Percentiles rank a stretch among this genome's conserved stretches.
Evolutionary conservation across 257 asterid genomes (phyloP).

Genomic region (Scutellaria baicalensis): DNA sequence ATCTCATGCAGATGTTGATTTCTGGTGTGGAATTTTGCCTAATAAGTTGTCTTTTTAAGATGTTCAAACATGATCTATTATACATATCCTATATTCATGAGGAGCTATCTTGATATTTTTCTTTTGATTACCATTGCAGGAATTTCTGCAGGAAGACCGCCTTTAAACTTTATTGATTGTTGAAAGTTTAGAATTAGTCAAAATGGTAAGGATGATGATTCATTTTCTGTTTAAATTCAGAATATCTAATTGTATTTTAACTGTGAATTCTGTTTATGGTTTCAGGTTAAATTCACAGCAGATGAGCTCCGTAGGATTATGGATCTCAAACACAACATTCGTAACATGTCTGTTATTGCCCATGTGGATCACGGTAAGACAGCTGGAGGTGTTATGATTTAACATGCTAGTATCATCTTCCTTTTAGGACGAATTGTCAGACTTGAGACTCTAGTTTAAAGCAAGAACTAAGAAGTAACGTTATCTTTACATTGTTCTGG

Average conservation of each 20-base stretch:
- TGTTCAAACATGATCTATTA: too few relatives aligned
- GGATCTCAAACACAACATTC: conserved; percentile 46
- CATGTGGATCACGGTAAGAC: conserved; percentile 30
- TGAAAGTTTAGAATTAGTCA: too few relatives aligned
- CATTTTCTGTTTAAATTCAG: too few relatives aligned
- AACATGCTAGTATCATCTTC: neutral
- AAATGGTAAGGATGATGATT: too few relatives aligned
- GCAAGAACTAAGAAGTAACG: neutral
- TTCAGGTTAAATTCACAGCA: conserved; percentile 26
- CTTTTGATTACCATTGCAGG: too few relatives aligned
- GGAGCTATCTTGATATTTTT: too few relatives aligned
- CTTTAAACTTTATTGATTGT: too few relatives aligned
- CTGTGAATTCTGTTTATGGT: neutral
- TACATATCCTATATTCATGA: too few relatives aligned
- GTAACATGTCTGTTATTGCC: conserved; percentile 46
- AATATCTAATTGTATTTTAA: neutral
- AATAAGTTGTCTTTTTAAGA: too few relatives aligned
- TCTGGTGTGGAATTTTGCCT: too few relatives aligned
- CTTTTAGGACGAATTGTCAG: neutral
- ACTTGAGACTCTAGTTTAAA: neutral
- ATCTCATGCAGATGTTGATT: too few relatives aligned
- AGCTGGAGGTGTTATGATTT: neutral
- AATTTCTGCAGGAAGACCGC: too few relatives aligned
- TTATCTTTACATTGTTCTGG: neutral
- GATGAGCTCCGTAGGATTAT: conserved; percentile 43